Conservation (phyloP, 164 flowering plant genomes). For the Kingdonia uniflora region DNA sequence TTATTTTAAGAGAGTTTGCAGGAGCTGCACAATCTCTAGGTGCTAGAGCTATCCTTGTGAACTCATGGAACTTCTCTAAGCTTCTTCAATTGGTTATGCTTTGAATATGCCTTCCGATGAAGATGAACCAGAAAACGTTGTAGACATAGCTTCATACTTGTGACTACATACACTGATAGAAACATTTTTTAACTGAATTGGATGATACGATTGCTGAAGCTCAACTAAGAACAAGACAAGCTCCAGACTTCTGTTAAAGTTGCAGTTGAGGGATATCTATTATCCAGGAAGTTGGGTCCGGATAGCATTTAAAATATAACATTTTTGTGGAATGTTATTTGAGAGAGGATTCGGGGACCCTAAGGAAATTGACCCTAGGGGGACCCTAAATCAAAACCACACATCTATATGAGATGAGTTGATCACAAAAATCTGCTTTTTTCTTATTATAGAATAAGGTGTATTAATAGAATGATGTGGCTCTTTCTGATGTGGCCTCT, state of each 20-base stretch:
- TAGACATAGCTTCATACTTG: slow-evolving; percentile 68
- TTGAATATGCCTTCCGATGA: slow-evolving; percentile 67
- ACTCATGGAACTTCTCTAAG: slow-evolving; percentile 98
- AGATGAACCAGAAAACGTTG: slow-evolving; percentile 85
- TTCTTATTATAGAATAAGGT: no score
- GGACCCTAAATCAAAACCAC: no score
- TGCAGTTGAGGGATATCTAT: slow-evolving; percentile 44
- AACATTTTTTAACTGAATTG: slow-evolving; percentile 80
- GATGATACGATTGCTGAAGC: slow-evolving; percentile 86
- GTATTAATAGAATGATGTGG: no score
- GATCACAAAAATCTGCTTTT: no score
- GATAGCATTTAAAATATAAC: no score
- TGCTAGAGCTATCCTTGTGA: slow-evolving; percentile 94
- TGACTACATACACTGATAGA: slow-evolving; percentile 92
- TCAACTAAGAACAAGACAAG: slow-evolving; percentile 57
- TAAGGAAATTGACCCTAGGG: no score
- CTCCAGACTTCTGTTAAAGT: slow-evolving; percentile 45
- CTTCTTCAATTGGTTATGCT: slow-evolving; percentile 63
- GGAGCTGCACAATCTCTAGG: slow-evolving; percentile 99
- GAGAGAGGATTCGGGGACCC: no score
- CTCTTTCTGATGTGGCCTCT: no score
- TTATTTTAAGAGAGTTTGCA: slow-evolving; percentile 97
- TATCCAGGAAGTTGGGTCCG: slow-evolving; percentile 55
- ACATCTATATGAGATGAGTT: no score
- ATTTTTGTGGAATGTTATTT: no score